Base-by-base conservation (phyloP, 148 eudicot species). In the Chenopodium quinoa region DNA sequence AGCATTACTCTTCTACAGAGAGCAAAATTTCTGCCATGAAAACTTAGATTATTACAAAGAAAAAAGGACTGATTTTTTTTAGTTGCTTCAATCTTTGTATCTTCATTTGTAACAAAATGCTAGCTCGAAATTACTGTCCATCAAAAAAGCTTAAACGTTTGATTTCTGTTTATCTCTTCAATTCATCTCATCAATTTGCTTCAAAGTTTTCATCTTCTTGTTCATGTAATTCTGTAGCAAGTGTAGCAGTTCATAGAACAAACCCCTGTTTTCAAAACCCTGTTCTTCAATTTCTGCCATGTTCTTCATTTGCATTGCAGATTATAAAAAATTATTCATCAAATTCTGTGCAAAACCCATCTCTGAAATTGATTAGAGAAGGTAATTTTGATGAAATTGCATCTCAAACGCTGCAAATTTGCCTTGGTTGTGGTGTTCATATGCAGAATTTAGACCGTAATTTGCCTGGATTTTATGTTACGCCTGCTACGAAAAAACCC, bases 341-440 rank as follows among this genome's bases (percentile, higher is more conserved):
- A 23, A 73, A 79, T 20, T 52, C 91, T 46, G 50, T 48, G 65
- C 76, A 79, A 75, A 71, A 11, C 56, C 58, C 84, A 79, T 27
- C 83, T 69, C 66, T 78, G 23, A 76, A 88, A 47, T 82, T 92
- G 69, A 82, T 87, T 44, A 86, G 99, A 79, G 98, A 97, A 76
- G 99, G 99, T 47, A 94, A 97, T 85, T 97, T 87, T 77, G 90
- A 97, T 10, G 98, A 92, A 84, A 19, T 81, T 72, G 71, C 82
- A 48, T 76, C 92, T 25, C 82, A 80, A 27, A 69, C 80, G 2
- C 78, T 73, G 37, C 82, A 50, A 65, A 86, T 97, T 48, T 97
- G 99, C 85, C 95, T 91, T 58, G 99, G 99, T 44, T 97, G 99
- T 85, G 99, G 99, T n/a, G 93, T 97, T 70, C 88, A 82, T 50